Percentiles rank a stretch among this genome's conserved stretches.
Evolutionary conservation across 2,329 filamentous ascomycete species (phyloP).

Genomic region (Teratosphaeria viscida): DNA sequence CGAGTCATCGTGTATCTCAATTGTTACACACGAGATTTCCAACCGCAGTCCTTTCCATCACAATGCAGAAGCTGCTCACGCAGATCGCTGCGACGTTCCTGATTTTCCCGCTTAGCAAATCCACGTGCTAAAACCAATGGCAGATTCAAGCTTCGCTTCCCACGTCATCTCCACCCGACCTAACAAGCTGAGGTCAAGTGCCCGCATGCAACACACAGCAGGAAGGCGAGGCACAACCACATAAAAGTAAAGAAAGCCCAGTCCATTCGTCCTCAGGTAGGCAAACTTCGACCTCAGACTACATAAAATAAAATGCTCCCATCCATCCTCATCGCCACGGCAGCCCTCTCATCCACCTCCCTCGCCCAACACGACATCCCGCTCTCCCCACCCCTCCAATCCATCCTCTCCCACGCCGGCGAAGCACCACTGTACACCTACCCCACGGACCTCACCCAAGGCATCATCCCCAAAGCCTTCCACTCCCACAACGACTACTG

Average conservation of each 20-base stretch:
- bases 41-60: background rate
- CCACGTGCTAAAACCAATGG: background rate
- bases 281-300: background rate
- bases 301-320: background rate
- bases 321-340: background rate
- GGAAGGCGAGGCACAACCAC: background rate
- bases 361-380: conserved; percentile 11
- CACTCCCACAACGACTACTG: conserved; percentile 54
- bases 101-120: background rate
- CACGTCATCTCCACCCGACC: background rate
- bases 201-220: background rate
- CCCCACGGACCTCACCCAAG: conserved; percentile 51
- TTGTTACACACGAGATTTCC: background rate
- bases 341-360: background rate
- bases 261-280: background rate
- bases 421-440: conserved; percentile 45
- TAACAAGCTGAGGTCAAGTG: no score
- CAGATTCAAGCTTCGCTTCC: background rate
- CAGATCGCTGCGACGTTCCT: background rate
- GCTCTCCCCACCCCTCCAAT: conserved; percentile 41
- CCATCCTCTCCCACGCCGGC: conserved; percentile 46
- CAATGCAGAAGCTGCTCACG: background rate
- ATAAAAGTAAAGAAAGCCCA: background rate
- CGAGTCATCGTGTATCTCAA: background rate
- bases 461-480: conserved; percentile 46